Evolutionary conservation across 169 alveolate genomes (phyloP).

Genomic region (Plasmodium gallinaceum): DNA sequence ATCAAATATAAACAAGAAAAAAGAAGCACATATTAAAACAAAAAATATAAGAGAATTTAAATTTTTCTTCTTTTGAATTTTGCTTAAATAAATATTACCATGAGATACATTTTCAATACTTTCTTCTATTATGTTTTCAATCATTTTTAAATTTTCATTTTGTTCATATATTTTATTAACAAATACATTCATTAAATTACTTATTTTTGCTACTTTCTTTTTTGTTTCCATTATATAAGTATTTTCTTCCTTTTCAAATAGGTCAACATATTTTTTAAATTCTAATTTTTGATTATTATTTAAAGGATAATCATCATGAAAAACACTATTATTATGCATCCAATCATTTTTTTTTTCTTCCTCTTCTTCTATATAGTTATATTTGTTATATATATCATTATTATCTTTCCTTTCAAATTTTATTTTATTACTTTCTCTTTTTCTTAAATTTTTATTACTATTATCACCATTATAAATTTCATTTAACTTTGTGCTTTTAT

Average conservation of each 20-base stretch:
- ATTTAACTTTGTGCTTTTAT: not conserved
- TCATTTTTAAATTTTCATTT: conserved; percentile 68
- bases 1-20: conserved; percentile 58
- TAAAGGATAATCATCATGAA: not conserved
- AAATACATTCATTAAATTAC: conserved; percentile 62
- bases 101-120: conserved; percentile 70
- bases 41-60: conserved; percentile 67
- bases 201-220: conserved; percentile 68
- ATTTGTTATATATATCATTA: conserved; percentile 8
- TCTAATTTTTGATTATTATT: conserved; percentile 35
- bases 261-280: conserved; percentile 62
- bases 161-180: conserved; percentile 74
- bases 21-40: conserved; percentile 39
- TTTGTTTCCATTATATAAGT: conserved; percentile 73
- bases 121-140: conserved; percentile 64
- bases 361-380: conserved; percentile 30
- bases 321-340: not conserved
- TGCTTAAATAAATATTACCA: conserved; percentile 50
- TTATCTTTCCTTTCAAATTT: conserved; percentile 7
- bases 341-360: conserved; percentile 18
- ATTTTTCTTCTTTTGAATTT: conserved; percentile 61
- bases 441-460: conserved; percentile 13
- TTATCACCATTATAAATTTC: not conserved
- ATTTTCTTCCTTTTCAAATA: conserved; percentile 71
- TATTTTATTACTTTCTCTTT: not conserved